A percentile compares a stretch with the other conserved stretches of the same genome.
phyloP scores from a whole-genome alignment of 139 green algal species.

The Chlamydomonas sphaeroides region DNA sequence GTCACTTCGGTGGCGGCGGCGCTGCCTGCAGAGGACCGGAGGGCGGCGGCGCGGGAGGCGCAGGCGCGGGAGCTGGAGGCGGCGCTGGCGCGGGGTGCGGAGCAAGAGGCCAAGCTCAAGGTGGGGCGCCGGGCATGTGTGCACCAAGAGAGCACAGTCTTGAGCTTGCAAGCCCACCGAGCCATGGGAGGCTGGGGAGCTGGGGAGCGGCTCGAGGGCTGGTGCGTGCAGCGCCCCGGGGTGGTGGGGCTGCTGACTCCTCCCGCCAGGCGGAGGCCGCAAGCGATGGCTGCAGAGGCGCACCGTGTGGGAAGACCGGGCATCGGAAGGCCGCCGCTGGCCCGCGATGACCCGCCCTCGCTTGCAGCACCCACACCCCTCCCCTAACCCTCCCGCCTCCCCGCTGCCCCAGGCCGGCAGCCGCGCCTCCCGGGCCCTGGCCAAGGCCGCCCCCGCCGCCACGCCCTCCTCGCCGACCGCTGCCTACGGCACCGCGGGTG shows the following conservation, averaged over 20 bases:
- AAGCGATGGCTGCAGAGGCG: neutral
- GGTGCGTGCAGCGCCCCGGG: no score
- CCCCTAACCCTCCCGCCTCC: neutral
- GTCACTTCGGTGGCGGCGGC: conserved; percentile 26
- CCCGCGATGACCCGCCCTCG: neutral
- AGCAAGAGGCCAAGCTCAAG: conserved; percentile 22
- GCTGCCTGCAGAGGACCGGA: conserved; percentile 9
- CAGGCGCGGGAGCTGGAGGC: conserved; percentile 7
- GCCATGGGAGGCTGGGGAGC: neutral
- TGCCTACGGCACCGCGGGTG: neutral
- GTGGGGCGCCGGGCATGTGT: no score
- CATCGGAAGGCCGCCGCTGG: neutral
- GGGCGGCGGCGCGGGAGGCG: conserved; percentile 15
- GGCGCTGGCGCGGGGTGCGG: conserved; percentile 13
- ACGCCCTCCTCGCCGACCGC: neutral
- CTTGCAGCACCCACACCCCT: neutral
- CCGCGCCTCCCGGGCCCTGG: conserved; percentile 29
- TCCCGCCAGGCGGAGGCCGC: no score
- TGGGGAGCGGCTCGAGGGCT: neutral
- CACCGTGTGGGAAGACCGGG: neutral
- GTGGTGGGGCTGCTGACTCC: no score
- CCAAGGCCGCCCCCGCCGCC: neutral
- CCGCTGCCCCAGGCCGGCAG: neutral
- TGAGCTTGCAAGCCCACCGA: no score
- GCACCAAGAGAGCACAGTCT: no score